These are phyloP conservation scores for Hortaea sp. DNA, from an alignment of 2,329 filamentous ascomycete species.

Conservation along the genomic window DNA sequence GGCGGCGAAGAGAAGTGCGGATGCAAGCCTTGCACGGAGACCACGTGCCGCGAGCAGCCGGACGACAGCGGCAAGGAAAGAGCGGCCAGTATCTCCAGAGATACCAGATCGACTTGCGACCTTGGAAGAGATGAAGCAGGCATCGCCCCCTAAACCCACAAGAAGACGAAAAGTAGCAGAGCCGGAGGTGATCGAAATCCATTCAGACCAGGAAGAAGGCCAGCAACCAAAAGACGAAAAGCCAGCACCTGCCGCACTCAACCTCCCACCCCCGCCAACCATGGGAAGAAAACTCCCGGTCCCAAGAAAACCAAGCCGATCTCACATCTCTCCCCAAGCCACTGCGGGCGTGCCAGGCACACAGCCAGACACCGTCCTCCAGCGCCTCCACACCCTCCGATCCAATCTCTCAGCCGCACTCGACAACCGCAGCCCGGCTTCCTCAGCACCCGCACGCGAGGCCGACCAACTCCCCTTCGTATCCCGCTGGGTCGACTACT, in stretches of 20 bases:
- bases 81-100: conserved; percentile 16
- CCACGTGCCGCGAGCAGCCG: conserved; percentile 18
- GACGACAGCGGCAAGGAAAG: conserved; percentile 2
- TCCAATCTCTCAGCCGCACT: conserved; percentile 38
- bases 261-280: conserved; percentile 7
- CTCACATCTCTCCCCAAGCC: conserved; percentile 7
- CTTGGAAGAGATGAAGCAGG: conserved; percentile 22
- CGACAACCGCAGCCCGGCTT: conserved; percentile 28
- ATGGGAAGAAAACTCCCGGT: conserved; percentile 20
- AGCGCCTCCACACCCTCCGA: conserved; percentile 34
- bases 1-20: conserved; percentile 21
- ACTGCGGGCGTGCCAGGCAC: conserved; percentile 24
- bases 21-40: conserved; percentile 26
- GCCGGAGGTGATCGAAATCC: conserved; percentile 26
- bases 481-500: conserved; percentile 80
- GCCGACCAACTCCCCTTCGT: conserved; percentile 46
- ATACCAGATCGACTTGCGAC: conserved; percentile 20
- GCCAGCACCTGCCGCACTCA: conserved; percentile 14
- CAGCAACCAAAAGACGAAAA: conserved; percentile 8
- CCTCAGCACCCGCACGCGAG: conserved; percentile 26
- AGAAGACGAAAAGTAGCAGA: conserved; percentile 15
- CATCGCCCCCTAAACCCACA: conserved; percentile 16
- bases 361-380: conserved; percentile 36
- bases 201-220: conserved; percentile 21
- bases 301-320: conserved; percentile 11